phyloP scores from a whole-genome alignment of 2,329 filamentous ascomycete genomes.

The Lasiodiplodia sp. region DNA sequence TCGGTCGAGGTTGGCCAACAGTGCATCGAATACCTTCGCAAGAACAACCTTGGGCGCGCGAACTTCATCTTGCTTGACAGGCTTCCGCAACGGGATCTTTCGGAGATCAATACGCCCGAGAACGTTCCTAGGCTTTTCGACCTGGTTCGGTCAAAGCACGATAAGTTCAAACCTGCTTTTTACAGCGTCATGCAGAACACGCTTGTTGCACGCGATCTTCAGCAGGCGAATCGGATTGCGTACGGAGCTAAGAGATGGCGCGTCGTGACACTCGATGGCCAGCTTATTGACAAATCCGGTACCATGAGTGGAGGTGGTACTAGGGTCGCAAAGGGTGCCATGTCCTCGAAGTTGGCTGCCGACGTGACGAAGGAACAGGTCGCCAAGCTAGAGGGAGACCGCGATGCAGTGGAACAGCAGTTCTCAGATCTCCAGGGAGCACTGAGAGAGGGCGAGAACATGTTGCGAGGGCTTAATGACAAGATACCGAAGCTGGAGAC shows the following conservation, averaged over 20 bases:
- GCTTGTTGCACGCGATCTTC: slow-evolving; percentile 86
- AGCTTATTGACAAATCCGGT: slow-evolving; percentile 96
- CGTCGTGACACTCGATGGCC: slow-evolving; percentile 92
- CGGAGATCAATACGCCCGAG: slow-evolving; percentile 85
- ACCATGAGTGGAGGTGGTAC: slow-evolving; percentile 98
- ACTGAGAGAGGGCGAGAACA: slow-evolving; percentile 78
- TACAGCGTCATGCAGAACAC: slow-evolving; percentile 97
- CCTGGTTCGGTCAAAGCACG: slow-evolving; percentile 85
- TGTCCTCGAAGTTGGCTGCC: slow-evolving; percentile 94
- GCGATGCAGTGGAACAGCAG: slow-evolving; percentile 81
- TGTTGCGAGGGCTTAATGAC: slow-evolving; percentile 74
- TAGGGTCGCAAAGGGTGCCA: slow-evolving; percentile 86
- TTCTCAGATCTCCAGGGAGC: slow-evolving; percentile 86
- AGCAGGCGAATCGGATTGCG: slow-evolving; percentile 96
- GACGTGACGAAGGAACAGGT: slow-evolving; percentile 91
- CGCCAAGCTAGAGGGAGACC: slow-evolving; percentile 81
- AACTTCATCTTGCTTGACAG: slow-evolving; percentile 98
- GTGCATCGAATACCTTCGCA: slow-evolving; percentile 95
- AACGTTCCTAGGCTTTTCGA: slow-evolving; percentile 93
- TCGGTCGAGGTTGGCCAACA: slow-evolving; percentile 96
- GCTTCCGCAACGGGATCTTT: slow-evolving; percentile 78
- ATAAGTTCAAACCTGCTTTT: slow-evolving; percentile 87
- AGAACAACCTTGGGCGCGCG: slow-evolving; percentile 94
- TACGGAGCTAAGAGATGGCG: slow-evolving; percentile 94
- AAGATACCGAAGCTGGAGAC: slow-evolving; percentile 87